These are phyloP conservation scores for Lactarius pseudohatsudake DNA, from an alignment of 768 basidiomycete genomes.

Conservation along the genomic window DNA sequence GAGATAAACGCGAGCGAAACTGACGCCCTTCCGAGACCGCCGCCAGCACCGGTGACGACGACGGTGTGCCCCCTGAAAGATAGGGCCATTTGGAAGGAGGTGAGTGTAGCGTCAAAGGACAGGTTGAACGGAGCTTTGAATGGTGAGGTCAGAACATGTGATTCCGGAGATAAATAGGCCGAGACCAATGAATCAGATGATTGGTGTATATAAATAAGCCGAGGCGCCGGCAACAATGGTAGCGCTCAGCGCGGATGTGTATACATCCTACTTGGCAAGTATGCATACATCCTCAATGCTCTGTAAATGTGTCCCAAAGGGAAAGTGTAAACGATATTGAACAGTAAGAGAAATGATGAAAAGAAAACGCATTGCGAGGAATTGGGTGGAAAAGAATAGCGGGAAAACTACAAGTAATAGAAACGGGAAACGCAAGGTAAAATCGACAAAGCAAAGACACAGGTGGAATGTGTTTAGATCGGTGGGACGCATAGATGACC, in stretches of 20 bases:
- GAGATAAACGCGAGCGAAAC: conserved; percentile 35
- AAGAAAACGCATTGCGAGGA: conserved; percentile 22
- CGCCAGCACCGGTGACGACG: conserved; percentile 93
- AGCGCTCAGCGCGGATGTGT: conserved; percentile 25
- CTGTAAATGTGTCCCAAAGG: conserved; percentile 19
- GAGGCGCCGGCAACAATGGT: conserved; percentile 2
- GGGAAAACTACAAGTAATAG: conserved; percentile 28
- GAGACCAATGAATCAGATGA: conserved; percentile 5
- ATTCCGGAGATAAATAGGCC: conserved; percentile 4
- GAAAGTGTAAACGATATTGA: conserved; percentile 1
- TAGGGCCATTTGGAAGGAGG: conserved; percentile 44
- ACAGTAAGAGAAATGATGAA: conserved; percentile 6
- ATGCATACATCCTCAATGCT: conserved; percentile 29
- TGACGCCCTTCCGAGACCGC: conserved; percentile 89
- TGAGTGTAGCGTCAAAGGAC: too few relatives aligned
- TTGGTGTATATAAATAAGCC: conserved; percentile 21
- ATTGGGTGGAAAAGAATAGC: conserved; percentile 18
- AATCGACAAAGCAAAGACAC: conserved; percentile 25
- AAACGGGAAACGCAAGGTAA: conserved; percentile 27
- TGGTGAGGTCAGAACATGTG: conserved; percentile 9
- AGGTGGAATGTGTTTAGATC: conserved; percentile 20
- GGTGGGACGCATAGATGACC: conserved; percentile 24
- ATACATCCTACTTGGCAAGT: conserved; percentile 21
- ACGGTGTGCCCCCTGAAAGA: conserved; percentile 91
- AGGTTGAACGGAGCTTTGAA: not conserved